phyloP scores from a whole-genome alignment of 179 eudicot species.

The Camellia oleifera region DNA sequence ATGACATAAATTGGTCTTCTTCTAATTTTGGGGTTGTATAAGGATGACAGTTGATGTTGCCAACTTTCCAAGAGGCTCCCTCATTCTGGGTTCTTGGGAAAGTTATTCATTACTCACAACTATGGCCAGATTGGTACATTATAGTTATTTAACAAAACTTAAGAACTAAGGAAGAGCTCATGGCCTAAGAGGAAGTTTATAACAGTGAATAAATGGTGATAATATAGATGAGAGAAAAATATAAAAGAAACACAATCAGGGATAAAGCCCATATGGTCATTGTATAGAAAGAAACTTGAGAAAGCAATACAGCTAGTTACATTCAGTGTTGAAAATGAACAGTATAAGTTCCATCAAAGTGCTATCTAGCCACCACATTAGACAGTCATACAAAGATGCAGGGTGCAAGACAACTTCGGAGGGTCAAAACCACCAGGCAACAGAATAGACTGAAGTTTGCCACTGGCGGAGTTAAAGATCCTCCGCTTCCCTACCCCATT shows the following conservation, averaged over 20 bases:
- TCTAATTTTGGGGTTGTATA: background rate
- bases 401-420: background rate
- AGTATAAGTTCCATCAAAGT: background rate
- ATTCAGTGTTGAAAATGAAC: background rate
- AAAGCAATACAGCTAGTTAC: constrained; percentile 11
- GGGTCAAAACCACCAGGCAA: background rate
- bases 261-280: background rate
- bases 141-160: too few relatives aligned
- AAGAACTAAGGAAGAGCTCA: too few relatives aligned
- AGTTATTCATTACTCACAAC: background rate
- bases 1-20: background rate
- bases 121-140: background rate
- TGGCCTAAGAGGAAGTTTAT: too few relatives aligned
- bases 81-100: background rate
- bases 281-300: background rate
- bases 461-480: background rate
- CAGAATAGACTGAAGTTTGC: background rate
- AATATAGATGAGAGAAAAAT: background rate
- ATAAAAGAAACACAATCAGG: background rate
- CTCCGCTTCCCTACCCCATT: background rate
- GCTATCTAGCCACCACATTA: background rate
- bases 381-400: background rate
- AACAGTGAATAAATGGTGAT: background rate
- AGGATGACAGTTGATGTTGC: background rate
- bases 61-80: background rate